Base-by-base conservation (phyloP, 108 stramenopile species). In the Skeletonema marinoi region DNA sequence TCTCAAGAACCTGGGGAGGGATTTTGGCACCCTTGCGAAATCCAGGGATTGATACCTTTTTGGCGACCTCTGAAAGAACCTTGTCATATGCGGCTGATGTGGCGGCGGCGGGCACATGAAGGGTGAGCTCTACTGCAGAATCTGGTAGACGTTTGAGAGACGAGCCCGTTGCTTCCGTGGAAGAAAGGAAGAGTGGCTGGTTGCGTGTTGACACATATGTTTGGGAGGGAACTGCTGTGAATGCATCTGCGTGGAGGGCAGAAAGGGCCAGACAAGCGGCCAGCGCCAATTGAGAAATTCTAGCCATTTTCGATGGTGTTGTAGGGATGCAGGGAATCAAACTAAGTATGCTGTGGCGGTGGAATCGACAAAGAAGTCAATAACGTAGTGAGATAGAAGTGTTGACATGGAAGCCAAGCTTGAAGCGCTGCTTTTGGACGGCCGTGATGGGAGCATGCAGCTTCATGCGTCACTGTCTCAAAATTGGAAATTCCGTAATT, bases 21-120 rank as follows among this genome's bases (percentile, higher is more conserved):
- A 96, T 96, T 61, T 83, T 89, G 70, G 88, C 77, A 31, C 95
- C 95, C 81, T 96, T 96, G 32, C 95, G 92, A 78, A 96, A 96
- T 60, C 95, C 95, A 33, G 95, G 92, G 69, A 96, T 89, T 25
- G 82, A 64, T 13, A 96, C 78, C 14, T 76, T 85, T 70, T 88
- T 91, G 60, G 90, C 85, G 14, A 92, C 73, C 65, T 92, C 92
- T 56, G 78, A 51, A 42, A 90, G 78, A 12, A 81, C 90, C 77
- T 91, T 92, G 58, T 92, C 95, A 77, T 92, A 96, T 17, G 92
- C 92, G 14, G 91, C 89, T 65, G 87, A 75, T 31, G 95, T 92
- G 58, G 90, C 88, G 41, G 75, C 32, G 51, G 89, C 88, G 36
- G 95, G 91, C 19, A 85, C 83, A 11, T 71, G 81, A 48, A 96